These are phyloP conservation scores for Leccinum imitatum DNA, from an alignment of 768 basidiomycete species.

Conservation along the genomic window DNA sequence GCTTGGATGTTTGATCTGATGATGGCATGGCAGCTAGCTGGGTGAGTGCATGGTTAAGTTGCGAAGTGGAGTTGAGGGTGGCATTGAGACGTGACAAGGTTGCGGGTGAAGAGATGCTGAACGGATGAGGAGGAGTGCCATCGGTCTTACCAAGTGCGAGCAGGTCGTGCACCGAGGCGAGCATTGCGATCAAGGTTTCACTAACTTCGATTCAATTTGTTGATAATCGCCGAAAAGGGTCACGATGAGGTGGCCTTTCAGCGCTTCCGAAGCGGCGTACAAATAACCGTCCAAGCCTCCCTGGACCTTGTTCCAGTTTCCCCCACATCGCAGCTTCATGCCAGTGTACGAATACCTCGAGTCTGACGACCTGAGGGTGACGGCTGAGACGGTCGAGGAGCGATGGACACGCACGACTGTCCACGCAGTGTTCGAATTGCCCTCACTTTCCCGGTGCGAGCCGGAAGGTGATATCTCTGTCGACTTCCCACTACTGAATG, in stretches of 20 bases:
- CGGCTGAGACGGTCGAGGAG: constrained; percentile 12
- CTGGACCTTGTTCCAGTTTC: neutral
- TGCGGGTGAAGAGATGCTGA: constrained; percentile 20
- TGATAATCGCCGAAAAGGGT: neutral
- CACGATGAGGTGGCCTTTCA: neutral
- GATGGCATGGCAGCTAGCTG: constrained; percentile 44
- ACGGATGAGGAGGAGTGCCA: constrained; percentile 26
- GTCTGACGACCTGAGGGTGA: neutral
- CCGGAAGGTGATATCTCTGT: neutral
- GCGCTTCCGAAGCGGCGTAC: neutral
- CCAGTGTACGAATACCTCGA: neutral
- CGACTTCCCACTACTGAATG: constrained; percentile 11
- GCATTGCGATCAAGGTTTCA: neutral
- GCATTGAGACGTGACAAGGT: constrained; percentile 43
- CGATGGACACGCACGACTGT: constrained; percentile 18
- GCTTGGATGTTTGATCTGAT: constrained; percentile 60
- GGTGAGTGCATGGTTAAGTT: constrained; percentile 53
- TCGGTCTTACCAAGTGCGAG: constrained; percentile 19
- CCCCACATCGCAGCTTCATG: neutral
- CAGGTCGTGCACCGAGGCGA: neutral
- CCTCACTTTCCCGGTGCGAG: neutral
- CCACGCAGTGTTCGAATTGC: constrained; percentile 4
- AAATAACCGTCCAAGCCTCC: neutral
- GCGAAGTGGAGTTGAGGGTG: constrained; percentile 49
- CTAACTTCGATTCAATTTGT: neutral